A percentile compares a stretch with the other conserved stretches of the same genome.
Conservation (phyloP, 2,329 filamentous ascomycete species). For the Beauveria australis region DNA sequence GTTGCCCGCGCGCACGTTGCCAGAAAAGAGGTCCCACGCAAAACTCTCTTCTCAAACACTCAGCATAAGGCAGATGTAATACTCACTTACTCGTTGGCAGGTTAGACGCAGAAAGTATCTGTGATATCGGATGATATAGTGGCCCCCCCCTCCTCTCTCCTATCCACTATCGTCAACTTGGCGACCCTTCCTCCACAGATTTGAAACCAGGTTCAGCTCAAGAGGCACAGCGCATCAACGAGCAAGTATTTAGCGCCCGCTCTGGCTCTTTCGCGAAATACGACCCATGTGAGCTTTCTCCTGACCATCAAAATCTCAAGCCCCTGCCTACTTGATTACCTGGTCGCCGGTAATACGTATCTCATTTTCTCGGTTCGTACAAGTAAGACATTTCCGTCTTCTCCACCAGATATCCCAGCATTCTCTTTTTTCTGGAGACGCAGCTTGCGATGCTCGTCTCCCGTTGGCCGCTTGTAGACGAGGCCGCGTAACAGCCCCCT, state of each 20-base stretch:
- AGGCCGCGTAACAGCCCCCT: not conserved
- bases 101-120: not conserved
- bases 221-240: not conserved
- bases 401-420: not conserved
- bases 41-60: not conserved
- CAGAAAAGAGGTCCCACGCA: not conserved
- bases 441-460: not conserved
- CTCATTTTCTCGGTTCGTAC: not conserved
- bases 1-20: not conserved
- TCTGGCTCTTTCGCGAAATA: not conserved
- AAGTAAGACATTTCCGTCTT: not conserved
- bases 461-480: not conserved
- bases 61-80: not conserved
- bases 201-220: slow-evolving; percentile 1
- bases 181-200: slow-evolving; percentile 3
- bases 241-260: not conserved
- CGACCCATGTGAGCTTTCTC: not conserved
- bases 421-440: not conserved
- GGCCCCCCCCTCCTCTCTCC: not conserved
- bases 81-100: not conserved
- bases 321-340: not conserved
- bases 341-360: too few relatives aligned
- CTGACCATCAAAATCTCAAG: not conserved
- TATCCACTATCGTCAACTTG: not conserved
- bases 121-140: not conserved